Conservation (phyloP, 2,329 filamentous ascomycete genomes). For the Domatiomyces globalis region DNA sequence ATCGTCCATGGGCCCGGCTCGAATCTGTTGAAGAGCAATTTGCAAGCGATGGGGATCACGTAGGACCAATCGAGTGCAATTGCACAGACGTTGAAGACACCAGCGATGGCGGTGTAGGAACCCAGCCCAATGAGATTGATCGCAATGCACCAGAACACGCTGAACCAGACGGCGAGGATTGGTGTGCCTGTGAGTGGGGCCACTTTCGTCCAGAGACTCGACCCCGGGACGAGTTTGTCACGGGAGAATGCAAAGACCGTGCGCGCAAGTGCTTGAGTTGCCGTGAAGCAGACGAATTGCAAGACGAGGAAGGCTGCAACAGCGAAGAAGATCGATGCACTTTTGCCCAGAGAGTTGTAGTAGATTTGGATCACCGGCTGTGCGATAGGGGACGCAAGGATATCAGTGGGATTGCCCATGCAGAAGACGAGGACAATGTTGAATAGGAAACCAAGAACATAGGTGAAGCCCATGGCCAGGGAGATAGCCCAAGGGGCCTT, state of each 20-base stretch:
- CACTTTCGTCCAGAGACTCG: constrained; percentile 37
- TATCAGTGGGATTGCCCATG: constrained; percentile 37
- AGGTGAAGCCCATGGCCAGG: constrained; percentile 42
- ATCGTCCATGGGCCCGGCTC: constrained; percentile 40
- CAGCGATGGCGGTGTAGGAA: constrained; percentile 35
- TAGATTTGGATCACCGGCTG: constrained; percentile 46
- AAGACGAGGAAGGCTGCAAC: constrained; percentile 44
- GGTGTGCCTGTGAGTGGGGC: constrained; percentile 37
- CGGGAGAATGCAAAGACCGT: constrained; percentile 44
- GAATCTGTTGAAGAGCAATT: constrained; percentile 36
- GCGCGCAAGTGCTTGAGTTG: constrained; percentile 39
- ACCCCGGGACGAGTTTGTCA: constrained; percentile 37
- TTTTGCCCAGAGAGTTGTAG: constrained; percentile 42
- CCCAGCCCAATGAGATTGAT: constrained; percentile 48
- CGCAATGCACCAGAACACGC: constrained; percentile 38
- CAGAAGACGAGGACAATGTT: constrained; percentile 45
- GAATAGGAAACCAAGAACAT: constrained; percentile 41
- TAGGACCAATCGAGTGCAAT: constrained; percentile 37
- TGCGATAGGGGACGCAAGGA: constrained; percentile 33
- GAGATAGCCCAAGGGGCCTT: constrained; percentile 45
- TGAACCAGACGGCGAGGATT: constrained; percentile 43
- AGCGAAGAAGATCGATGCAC: constrained; percentile 40
- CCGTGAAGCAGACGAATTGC: constrained; percentile 46
- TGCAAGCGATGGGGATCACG: constrained; percentile 43
- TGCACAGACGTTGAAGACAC: constrained; percentile 33